phyloP scores from a whole-genome alignment of 805 yeast genomes.

The Wickerhamomyces alni region DNA sequence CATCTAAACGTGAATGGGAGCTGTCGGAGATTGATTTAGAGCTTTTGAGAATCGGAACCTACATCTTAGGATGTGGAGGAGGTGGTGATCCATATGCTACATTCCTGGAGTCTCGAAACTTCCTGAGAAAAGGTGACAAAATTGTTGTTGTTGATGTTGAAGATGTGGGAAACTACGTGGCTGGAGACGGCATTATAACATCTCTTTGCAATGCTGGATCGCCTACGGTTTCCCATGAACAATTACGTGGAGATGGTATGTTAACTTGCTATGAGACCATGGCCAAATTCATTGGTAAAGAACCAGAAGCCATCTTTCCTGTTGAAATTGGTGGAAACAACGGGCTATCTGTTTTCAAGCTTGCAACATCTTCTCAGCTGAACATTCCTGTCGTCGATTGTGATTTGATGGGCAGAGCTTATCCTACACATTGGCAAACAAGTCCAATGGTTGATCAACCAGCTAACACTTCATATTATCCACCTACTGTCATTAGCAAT shows the following conservation, averaged over 20 bases:
- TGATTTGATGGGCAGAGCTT: slow-evolving; percentile 45
- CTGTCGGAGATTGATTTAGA: slow-evolving; percentile 30
- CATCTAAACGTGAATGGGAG: slow-evolving; percentile 20
- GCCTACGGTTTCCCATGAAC: slow-evolving; percentile 20
- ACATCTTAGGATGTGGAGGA: slow-evolving; percentile 46
- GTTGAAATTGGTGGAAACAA: slow-evolving; percentile 41
- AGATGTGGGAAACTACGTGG: slow-evolving; percentile 6
- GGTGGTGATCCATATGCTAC: slow-evolving; percentile 43
- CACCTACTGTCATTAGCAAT: slow-evolving; percentile 27
- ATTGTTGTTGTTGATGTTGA: slow-evolving; percentile 29
- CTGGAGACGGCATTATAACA: slow-evolving; percentile 23
- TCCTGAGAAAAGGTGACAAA: slow-evolving; percentile 28
- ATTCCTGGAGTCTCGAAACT: slow-evolving; percentile 29
- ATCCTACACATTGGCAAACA: slow-evolving; percentile 39
- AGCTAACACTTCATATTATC: slow-evolving; percentile 16
- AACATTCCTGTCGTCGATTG: slow-evolving; percentile 31
- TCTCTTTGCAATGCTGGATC: slow-evolving; percentile 26
- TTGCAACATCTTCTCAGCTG: slow-evolving; percentile 10
- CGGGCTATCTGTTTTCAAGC: slow-evolving; percentile 28
- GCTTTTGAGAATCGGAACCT: slow-evolving; percentile 36
- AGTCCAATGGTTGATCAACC: slow-evolving; percentile 18
- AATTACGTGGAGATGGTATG: slow-evolving; percentile 31
- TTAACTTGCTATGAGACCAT: slow-evolving; percentile 21
- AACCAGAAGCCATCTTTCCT: slow-evolving; percentile 31
- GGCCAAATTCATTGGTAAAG: slow-evolving; percentile 23